Evolutionary conservation across 257 asterid species (phyloP), one percentile per base, ranked within the genome.

Genomic region (Jacaranda mimosifolia): DNA sequence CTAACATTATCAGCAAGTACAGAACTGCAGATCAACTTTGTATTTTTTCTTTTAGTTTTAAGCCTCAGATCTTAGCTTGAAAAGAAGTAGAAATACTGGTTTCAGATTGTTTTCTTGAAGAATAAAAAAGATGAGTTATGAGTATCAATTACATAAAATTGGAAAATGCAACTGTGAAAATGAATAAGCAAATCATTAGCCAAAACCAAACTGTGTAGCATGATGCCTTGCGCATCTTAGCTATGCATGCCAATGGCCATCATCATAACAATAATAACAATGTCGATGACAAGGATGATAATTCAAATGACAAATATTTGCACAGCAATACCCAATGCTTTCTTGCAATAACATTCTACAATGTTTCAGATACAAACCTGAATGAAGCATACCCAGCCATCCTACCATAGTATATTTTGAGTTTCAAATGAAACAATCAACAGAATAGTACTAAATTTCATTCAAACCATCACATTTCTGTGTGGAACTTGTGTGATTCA

Each of bases 401-500:
- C 15, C 15, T 4, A 53, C 59, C 9, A 53, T n/a, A 53, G n/a
- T 15, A 53, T 15, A 6, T 56, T 52, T 52, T n/a, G 21, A 52
- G 58, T 52, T 52, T 52, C 58, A 56, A 56, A 56, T 15, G 32
- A 56, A 56, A 56, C 35, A 56, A 9, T 14, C 21, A 18, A 18
- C 35, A 56, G 35, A 56, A 56, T 56, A 56, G 3, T 17, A 4
- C 62, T 17, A 18, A 56, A 7, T 56, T 18, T 56, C 35, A 51
- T 70, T 70, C 63, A 35, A 8, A 9, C 26, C 43, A 35, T 49
- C 7, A 4, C 52, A 18, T 71, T 71, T 39, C 53, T 6, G 36
- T 56, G 10, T 71, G 76, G 75, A 48, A 68, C 60, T 68, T 6
- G 18, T 17, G 53, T 11, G 21, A 15, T 71, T 39, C 2, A 36